These are phyloP conservation scores for Aurantiochytrium sp. DNA, from an alignment of 108 stramenopile species.

Conservation along the genomic window DNA sequence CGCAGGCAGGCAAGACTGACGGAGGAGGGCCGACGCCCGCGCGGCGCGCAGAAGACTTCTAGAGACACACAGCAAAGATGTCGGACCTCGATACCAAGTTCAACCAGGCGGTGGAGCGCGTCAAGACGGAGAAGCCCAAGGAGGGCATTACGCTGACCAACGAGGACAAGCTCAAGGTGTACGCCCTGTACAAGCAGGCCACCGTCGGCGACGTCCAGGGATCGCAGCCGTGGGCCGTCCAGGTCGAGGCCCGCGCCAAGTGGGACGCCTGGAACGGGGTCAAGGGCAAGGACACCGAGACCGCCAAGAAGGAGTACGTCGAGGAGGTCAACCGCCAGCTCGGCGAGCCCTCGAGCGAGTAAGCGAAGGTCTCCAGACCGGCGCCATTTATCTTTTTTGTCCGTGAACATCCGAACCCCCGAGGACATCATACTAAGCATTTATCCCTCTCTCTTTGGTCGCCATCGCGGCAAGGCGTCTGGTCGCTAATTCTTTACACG, in stretches of 20 bases:
- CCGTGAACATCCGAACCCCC: not conserved
- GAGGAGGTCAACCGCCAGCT: slow-evolving; percentile 32
- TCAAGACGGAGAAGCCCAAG: not conserved
- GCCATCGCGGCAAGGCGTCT: too few species aligned
- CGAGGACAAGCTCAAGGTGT: slow-evolving; percentile 33
- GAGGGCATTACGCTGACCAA: not conserved
- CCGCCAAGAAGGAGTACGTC: slow-evolving; percentile 24
- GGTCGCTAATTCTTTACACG: too few species aligned
- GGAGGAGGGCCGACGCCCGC: too few species aligned
- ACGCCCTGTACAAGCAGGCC: slow-evolving; percentile 35
- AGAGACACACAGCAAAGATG: not conserved
- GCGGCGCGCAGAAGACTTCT: too few species aligned
- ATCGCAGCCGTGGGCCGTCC: slow-evolving; percentile 31
- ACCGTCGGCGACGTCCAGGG: slow-evolving; percentile 13
- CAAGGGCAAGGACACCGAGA: slow-evolving; percentile 26
- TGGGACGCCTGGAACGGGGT: slow-evolving; percentile 26
- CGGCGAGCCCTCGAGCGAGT: not conserved
- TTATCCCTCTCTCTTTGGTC: too few species aligned
- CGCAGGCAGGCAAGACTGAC: too few species aligned
- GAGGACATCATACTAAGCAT: too few species aligned
- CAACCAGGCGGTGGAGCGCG: not conserved
- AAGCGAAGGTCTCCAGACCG: not conserved
- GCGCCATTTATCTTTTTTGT: not conserved
- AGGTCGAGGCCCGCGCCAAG: slow-evolving; percentile 16
- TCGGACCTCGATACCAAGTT: not conserved